Evolutionary conservation across 805 yeast genomes (phyloP).

Genomic region (Ogataea corticis): DNA sequence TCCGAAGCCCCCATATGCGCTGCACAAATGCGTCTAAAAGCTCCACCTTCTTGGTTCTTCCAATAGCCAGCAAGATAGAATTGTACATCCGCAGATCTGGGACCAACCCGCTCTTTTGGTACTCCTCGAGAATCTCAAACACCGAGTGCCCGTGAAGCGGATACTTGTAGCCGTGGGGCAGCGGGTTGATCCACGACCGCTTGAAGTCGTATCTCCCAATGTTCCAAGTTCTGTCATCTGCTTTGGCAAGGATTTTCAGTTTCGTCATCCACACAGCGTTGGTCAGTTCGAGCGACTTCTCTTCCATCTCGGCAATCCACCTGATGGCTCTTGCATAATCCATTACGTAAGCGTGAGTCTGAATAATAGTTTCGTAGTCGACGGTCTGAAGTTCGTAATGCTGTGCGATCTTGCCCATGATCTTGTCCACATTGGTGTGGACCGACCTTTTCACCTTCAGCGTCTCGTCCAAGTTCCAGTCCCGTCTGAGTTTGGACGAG

Average conservation of each 20-base stretch:
- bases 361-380: conserved; percentile 30
- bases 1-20: conserved; percentile 30
- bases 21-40: conserved; percentile 27
- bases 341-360: conserved; percentile 21
- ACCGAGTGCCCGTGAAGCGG: conserved; percentile 16
- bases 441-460: conserved; percentile 7
- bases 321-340: conserved; percentile 23
- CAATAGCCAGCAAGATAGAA: conserved; percentile 30
- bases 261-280: conserved; percentile 28
- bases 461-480: conserved; percentile 11
- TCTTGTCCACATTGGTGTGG: conserved; percentile 7
- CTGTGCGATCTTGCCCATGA: conserved; percentile 7
- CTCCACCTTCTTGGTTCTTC: conserved; percentile 28
- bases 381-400: conserved; percentile 9
- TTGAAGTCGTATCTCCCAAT: conserved; percentile 24
- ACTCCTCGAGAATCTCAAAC: conserved; percentile 18
- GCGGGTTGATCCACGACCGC: conserved; percentile 12
- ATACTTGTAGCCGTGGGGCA: conserved; percentile 14
- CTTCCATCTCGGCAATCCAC: conserved; percentile 22
- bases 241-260: conserved; percentile 26
- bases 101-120: conserved; percentile 17
- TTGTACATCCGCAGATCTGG: conserved; percentile 26
- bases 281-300: conserved; percentile 15
- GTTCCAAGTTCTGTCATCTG: conserved; percentile 27
- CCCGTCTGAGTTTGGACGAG: conserved; percentile 22